Base-by-base conservation (phyloP, 1,139 yeast genomes). In the Scheffersomyces titani region DNA sequence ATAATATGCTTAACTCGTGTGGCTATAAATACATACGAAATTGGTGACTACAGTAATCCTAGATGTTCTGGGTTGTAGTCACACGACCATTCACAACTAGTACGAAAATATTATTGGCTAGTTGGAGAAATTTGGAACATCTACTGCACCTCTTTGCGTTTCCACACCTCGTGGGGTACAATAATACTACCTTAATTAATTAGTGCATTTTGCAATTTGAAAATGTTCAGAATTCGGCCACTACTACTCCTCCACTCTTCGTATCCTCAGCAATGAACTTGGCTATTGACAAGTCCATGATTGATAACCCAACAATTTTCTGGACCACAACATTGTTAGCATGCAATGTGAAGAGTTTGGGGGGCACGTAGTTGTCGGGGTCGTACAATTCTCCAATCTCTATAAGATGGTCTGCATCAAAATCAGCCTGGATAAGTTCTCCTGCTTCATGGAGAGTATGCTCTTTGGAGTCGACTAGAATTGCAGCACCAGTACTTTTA, bases 391-490 rank as follows among this genome's bases (percentile, higher is more conserved):
- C 76, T 0, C 82, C 75, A 53, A 86, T 65, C 63, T 84, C 87
- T 9, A 84, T 66, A 53, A 85, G 69, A 19, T 78, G 72, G 2
- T 69, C 67, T 1, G 59, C 68, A 0, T 64, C 60, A 22, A 83
- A 77, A 1, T 69, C 70, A 47, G 81, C 75, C 65, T 80, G 80
- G 56, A 86, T 77, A 59, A 86, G 68, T 60, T 88, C 92, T 1
- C 92, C 92, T 0, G 92, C 87, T 69, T 88, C 92, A 5, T 71
- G 73, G 30, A 84, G 67, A 3, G 86, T 77, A 58, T 86, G 89
- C 21, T 80, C 83, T 51, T 73, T 75, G 0, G 90, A 84, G 63
- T 88, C 92, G 3, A 87, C 90, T 6, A 87, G 70, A 36, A 87
- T 76, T 55, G 76, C 76, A n/a, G 60, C 58, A 6, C 52, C 54